Conservation (phyloP, 2,329 filamentous ascomycete genomes). For the Proliferodiscus dingleyae region DNA sequence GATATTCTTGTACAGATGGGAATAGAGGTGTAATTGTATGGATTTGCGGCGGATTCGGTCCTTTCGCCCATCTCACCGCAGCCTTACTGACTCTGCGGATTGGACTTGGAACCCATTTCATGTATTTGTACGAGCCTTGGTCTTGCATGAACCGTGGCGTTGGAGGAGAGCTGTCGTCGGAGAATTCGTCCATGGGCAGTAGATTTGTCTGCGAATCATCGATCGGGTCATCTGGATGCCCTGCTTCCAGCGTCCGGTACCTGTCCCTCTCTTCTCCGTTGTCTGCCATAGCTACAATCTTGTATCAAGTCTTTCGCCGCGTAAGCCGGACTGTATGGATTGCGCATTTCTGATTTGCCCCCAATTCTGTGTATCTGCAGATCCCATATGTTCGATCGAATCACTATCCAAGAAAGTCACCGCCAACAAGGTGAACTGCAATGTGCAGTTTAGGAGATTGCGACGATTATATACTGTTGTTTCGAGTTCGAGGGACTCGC, state of each 20-base stretch:
- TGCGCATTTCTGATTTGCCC: not conserved
- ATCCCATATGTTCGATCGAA: too few species aligned
- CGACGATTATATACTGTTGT: not conserved
- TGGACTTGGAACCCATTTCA: slow-evolving; percentile 56
- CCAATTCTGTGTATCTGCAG: not conserved
- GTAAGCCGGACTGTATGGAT: too few species aligned
- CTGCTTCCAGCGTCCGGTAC: slow-evolving; percentile 16
- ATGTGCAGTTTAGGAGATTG: too few species aligned
- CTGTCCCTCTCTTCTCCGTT: slow-evolving; percentile 20
- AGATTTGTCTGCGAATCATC: slow-evolving; percentile 23
- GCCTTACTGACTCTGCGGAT: slow-evolving; percentile 42
- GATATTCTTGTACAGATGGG: slow-evolving; percentile 62
- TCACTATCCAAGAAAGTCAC: not conserved
- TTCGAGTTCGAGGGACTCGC: not conserved
- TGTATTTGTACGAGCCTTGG: slow-evolving; percentile 39
- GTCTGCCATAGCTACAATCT: not conserved
- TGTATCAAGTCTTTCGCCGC: too few species aligned
- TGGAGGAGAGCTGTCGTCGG: slow-evolving; percentile 38
- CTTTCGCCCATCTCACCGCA: slow-evolving; percentile 47
- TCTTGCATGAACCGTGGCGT: slow-evolving; percentile 60
- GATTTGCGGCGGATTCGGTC: slow-evolving; percentile 48
- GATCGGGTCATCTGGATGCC: slow-evolving; percentile 30
- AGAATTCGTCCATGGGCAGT: slow-evolving; percentile 41
- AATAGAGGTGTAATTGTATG: slow-evolving; percentile 56
- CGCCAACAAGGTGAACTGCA: not conserved